A percentile compares a stretch with the other conserved stretches of the same genome.
phyloP scores from a whole-genome alignment of 169 alveolate genomes.

The Plasmodium gonderi region DNA sequence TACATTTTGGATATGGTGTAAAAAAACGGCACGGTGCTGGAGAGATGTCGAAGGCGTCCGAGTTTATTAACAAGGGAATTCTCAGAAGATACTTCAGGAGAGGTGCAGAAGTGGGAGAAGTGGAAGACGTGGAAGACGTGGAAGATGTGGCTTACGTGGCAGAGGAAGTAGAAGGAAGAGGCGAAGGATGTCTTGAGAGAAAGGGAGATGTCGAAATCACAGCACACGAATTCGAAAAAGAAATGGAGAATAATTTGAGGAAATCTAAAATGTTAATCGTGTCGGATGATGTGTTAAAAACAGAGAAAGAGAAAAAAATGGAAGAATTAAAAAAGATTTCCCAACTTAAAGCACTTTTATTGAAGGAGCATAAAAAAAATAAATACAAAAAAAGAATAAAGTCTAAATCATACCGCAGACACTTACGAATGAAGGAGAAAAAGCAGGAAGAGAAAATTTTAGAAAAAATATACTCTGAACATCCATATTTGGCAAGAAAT shows the following conservation, averaged over 20 bases:
- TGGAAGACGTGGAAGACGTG: not conserved
- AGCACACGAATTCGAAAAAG: conserved; percentile 16
- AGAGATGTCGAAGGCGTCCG: conserved; percentile 22
- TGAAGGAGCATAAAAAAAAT: conserved; percentile 14
- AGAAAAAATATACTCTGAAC: conserved; percentile 7
- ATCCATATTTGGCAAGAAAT: conserved; percentile 25
- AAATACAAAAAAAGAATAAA: conserved; percentile 23
- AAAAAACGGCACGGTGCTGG: not conserved
- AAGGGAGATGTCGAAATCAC: not conserved
- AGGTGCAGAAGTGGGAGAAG: not conserved
- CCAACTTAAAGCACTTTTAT: conserved; percentile 15
- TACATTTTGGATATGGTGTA: conserved; percentile 14
- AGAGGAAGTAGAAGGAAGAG: not conserved
- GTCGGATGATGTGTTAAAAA: conserved; percentile 32
- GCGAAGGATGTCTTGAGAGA: not conserved
- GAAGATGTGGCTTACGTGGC: not conserved
- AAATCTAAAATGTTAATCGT: conserved; percentile 39
- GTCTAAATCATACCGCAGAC: conserved; percentile 50
- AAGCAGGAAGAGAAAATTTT: conserved; percentile 46
- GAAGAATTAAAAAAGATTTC: conserved; percentile 31
- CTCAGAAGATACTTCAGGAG: not conserved
- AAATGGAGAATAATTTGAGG: conserved; percentile 22
- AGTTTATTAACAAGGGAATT: conserved; percentile 11
- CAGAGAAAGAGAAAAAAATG: conserved; percentile 32
- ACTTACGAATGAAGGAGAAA: conserved; percentile 39